Base-by-base conservation (phyloP, 1,284 basidiomycete genomes). In the Cystobasidium slooffiae region DNA sequence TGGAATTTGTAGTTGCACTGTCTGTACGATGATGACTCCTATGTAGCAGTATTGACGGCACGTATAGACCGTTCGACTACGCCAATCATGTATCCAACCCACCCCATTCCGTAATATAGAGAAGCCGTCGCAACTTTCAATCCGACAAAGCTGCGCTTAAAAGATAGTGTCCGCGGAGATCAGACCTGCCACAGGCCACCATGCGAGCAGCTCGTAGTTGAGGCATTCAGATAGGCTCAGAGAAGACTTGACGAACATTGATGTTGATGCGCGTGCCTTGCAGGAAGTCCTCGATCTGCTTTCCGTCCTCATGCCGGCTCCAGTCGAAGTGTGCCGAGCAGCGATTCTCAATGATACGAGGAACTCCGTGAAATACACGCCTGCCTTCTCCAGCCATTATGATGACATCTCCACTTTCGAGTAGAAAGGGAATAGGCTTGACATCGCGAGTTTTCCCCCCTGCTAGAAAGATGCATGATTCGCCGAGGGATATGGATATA, bases 401-500 rank as follows among this genome's bases (percentile, higher is more conserved):
- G n/a, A 95, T 84, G 0, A 91, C 88, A 80, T 97, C 94, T 7
- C 94, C 94, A 0, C 91, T 93, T 22, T 91, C 88, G 0, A 97
- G 85, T 14, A 96, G 85, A 72, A 97, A 88, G 0, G 93, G 88
- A 10, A 88, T 83, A 0, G 94, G 94, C n/a, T 88, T 85, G 0
- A 84, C 84, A 68, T 93, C 89, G 64, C 93, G 86, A 1, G 90
- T 91, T 7, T 86, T 82, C 0, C 91, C 89, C 6, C 94, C 94
- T n/a, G 95, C 90, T 43, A 97, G 88, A 81, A 97, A 94, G 65
- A 96, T 83, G 6, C 91, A 89, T 0, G 92, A 88, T 79, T 92
- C 91, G 5, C 94, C 94, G 7, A 96, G 86, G 91, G 93, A 95
- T 62, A 97, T 88, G 0, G 93, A 95, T 3, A 96, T 91, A 0